Conservation (phyloP, 2,329 filamentous ascomycete genomes). For the Colletotrichum sp. region DNA sequence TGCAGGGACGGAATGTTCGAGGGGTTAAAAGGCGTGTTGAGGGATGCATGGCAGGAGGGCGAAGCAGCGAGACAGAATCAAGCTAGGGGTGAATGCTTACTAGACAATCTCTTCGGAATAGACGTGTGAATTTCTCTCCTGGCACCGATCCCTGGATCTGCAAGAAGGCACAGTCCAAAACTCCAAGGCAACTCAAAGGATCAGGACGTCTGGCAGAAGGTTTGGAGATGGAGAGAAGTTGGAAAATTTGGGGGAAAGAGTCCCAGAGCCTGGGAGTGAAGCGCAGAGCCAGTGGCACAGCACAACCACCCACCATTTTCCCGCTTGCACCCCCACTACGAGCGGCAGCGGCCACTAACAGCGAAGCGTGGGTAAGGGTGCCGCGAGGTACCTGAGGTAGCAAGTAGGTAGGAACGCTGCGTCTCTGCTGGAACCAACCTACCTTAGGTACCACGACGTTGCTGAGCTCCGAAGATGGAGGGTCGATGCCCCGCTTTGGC, state of each 20-base stretch:
- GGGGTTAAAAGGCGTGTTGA: slow-evolving; percentile 6
- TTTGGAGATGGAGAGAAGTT: not conserved
- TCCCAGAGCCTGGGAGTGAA: not conserved
- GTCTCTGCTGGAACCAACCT: not conserved
- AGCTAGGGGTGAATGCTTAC: slow-evolving; percentile 8
- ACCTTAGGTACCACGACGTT: not conserved
- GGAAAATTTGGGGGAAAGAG: not conserved
- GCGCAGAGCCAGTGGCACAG: not conserved
- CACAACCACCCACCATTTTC: not conserved
- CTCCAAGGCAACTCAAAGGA: not conserved
- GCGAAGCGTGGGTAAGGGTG: not conserved
- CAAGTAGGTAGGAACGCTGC: not conserved
- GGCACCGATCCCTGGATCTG: slow-evolving; percentile 2
- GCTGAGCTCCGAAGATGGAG: slow-evolving; percentile 9
- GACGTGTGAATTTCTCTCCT: slow-evolving; percentile 1
- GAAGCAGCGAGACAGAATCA: not conserved
- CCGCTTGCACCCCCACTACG: not conserved
- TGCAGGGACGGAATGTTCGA: slow-evolving; percentile 5
- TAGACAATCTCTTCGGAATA: not conserved
- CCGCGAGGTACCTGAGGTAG: not conserved
- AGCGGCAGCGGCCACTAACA: slow-evolving; percentile 5
- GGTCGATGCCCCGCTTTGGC: not conserved
- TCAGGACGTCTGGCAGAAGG: not conserved
- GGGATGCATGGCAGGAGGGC: not conserved
- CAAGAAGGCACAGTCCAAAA: not conserved